Conservation (phyloP, 441 rosid genomes). For the Pelargonium cotyledonis region DNA sequence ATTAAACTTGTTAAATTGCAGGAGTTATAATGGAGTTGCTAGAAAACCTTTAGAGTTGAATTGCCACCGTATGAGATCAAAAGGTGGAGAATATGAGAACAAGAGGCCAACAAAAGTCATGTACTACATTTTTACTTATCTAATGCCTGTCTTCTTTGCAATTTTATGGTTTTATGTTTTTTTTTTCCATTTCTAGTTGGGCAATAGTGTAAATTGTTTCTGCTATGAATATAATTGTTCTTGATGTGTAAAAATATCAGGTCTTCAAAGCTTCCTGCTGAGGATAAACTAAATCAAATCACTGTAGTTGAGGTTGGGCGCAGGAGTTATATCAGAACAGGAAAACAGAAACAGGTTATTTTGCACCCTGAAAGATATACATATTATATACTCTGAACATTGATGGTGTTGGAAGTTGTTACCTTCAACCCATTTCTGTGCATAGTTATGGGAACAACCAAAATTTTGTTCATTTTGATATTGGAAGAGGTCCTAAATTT, state of each 20-base stretch:
- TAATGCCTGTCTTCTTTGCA: background rate
- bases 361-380: background rate
- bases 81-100: conserved; percentile 8
- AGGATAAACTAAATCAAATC: background rate
- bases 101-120: conserved; percentile 2
- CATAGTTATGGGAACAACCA: background rate
- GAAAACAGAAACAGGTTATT: conserved; percentile 14
- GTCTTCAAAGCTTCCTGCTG: conserved; percentile 5
- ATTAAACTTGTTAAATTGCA: background rate
- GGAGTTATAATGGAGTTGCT: conserved; percentile 6
- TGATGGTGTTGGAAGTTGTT: background rate
- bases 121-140: background rate
- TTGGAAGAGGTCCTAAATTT: background rate
- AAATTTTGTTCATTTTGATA: background rate
- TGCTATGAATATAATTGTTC: conserved; percentile 12
- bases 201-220: background rate
- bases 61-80: background rate
- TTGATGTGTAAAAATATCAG: conserved; percentile 11
- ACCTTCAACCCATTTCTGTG: background rate
- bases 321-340: conserved; percentile 6
- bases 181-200: background rate
- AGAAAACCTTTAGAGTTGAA: conserved; percentile 7
- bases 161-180: background rate
- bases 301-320: conserved; percentile 4
- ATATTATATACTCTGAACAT: background rate